phyloP scores from a whole-genome alignment of 352 stramenopile species.

The Globisporangium irregulare region DNA sequence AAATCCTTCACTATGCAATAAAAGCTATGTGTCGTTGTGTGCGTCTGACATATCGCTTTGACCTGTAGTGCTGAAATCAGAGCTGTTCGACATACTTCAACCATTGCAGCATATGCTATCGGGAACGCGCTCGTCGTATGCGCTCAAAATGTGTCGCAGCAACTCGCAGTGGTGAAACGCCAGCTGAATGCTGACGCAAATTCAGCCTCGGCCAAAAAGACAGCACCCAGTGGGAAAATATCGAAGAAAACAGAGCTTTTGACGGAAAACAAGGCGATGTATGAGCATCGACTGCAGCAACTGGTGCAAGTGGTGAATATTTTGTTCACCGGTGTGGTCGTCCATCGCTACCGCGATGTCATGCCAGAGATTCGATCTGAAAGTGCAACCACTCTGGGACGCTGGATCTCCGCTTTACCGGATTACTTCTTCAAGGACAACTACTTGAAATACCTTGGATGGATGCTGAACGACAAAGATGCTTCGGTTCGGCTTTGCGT shows the following conservation, averaged over 20 bases:
- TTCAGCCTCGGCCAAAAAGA: slow-evolving; percentile 21
- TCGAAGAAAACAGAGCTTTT: slow-evolving; percentile 60
- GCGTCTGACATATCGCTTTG: slow-evolving; percentile 2
- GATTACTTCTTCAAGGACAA: slow-evolving; percentile 92
- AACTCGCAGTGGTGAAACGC: slow-evolving; percentile 64
- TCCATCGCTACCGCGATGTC: slow-evolving; percentile 91
- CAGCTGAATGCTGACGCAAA: slow-evolving; percentile 62
- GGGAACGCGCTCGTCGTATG: slow-evolving; percentile 63
- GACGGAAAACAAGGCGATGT: slow-evolving; percentile 66
- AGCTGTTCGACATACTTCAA: slow-evolving; percentile 75
- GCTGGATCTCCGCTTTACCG: slow-evolving; percentile 83
- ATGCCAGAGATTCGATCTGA: slow-evolving; percentile 88
- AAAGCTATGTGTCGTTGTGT: background rate
- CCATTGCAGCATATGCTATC: slow-evolving; percentile 65
- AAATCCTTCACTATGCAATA: background rate
- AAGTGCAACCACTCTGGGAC: slow-evolving; percentile 77
- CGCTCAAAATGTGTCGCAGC: slow-evolving; percentile 46
- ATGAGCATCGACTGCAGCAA: slow-evolving; percentile 54
- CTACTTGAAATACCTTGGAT: slow-evolving; percentile 96
- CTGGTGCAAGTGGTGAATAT: slow-evolving; percentile 58
- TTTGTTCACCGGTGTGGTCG: slow-evolving; percentile 73
- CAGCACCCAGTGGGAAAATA: slow-evolving; percentile 12
- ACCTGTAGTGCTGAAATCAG: slow-evolving; percentile 69
- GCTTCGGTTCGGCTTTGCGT: slow-evolving; percentile 78
- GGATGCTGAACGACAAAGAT: slow-evolving; percentile 93